Base-by-base conservation (phyloP, 306 rosid species). In the Purshia tridentata region DNA sequence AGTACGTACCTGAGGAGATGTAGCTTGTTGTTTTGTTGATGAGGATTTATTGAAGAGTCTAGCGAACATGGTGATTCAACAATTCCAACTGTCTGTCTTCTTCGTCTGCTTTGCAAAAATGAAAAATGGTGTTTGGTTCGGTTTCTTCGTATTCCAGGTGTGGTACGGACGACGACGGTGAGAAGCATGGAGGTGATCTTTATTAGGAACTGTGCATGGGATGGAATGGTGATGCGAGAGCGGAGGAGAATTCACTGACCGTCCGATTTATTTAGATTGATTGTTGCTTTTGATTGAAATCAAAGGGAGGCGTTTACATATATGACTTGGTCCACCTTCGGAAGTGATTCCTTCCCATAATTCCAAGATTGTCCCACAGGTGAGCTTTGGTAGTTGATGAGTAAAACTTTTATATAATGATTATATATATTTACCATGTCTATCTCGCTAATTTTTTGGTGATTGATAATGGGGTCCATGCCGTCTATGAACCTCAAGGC, bases 31-130 rank as follows among this genome's bases (percentile, higher is more conserved):
- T 20, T 71, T 29, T 29, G 35, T 3, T 63, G 1, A 74, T 5
- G 75, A 19, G 39, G 78, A 57, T 63, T 87, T 85, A 9, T 81
- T 87, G 53, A 90, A 85, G 23, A 90, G 49, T 81, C 81, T 84
- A 60, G 95, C 75, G 23, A 92, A 87, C 98, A 92, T 90, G 19
- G 80, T 57, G 78, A 80, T 69, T 29, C 77, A 69, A 68, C 44
- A 39, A 39, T 18, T 20, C 41, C 59, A 35, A 35, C 53, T 68
- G 18, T 63, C 13, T 42, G 52, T 73, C 61, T 74, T 72, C 72
- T 68, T 72, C 69, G 16, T 73, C 75, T 55, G 61, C 44, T 61
- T 18, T 15, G 46, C 0, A 8, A 52, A 23, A 41, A 7, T 5
- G 6, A 20, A 53, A 6, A 12, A 20, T 51, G 40, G 3, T 6